Evolutionary conservation across 2,329 filamentous ascomycete genomes (phyloP), one percentile per base, ranked within the genome.

Genomic region (Ophiostoma tasmaniense): DNA sequence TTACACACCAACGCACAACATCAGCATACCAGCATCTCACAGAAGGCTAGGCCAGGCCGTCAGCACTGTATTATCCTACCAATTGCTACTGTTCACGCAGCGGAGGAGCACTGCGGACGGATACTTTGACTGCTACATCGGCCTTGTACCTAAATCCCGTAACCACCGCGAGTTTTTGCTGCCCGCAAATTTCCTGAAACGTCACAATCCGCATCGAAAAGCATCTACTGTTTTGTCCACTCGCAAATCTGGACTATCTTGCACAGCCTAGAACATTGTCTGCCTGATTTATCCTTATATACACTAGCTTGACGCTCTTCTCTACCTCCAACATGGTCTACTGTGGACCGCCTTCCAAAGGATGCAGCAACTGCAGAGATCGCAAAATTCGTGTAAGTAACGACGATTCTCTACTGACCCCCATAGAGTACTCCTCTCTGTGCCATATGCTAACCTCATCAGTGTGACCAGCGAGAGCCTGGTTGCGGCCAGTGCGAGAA

Each of bases 301-400:
- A 30, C 25, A 11, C 13, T 64, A 22, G 61, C 25, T 64, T 30
- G 33, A 11, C 59, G 11, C 20, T 20, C 8, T 37, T 11, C 20
- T 17, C 13, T 61, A 28, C 37, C 64, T 45, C 25, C 67, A 69
- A 68, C 68, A 86, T 86, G 84, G 84, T 86, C 6, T 86, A 85
- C 73, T 85, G 84, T 72, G 84, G 84, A 5, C 85, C 85, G 73
- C 84, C 84, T 61, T 85, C 83, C 50, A 84, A 83, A 74, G 83
- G 83, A 55, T 86, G 84, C 75, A 84, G 82, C 72, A 82, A 79
- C 72, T 86, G 84, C 73, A 80, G 84, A 71, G 81, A 83, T 73
- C 81, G 83, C 73, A 86, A 86, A 76, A 83, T 85, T 71, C 81
- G 82, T 70, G 83, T 85, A 77, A 78, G 83, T 81, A 11, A 50